Conservation (phyloP, 2,329 filamentous ascomycete species). For the Simplicillium sp. region DNA sequence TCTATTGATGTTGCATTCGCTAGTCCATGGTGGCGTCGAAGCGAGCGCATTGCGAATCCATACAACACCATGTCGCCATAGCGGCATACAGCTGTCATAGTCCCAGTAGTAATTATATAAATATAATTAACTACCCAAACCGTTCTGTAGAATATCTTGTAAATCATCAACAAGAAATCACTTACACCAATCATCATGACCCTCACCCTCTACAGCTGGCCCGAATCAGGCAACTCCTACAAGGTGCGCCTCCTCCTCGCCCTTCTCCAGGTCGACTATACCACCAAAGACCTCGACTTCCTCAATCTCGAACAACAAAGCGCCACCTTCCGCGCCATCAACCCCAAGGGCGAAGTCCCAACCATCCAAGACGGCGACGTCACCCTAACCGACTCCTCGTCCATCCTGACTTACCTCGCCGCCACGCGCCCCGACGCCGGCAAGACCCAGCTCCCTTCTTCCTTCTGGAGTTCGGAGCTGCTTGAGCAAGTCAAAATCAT, state of each 20-base stretch:
- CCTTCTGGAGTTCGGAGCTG: constrained; percentile 1
- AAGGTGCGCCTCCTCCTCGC: constrained; percentile 2
- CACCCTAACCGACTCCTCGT: constrained; percentile 1
- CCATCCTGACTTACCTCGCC: constrained; percentile 2
- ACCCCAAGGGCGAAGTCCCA: constrained; percentile 1
- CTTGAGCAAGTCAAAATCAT: constrained; percentile 1
- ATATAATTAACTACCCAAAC: no score
- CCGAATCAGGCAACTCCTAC: constrained; percentile 1
- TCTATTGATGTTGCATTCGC: no score
- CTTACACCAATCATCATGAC: no score
- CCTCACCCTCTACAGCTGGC: neutral
- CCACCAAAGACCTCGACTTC: constrained; percentile 1
- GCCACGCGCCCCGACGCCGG: neutral
- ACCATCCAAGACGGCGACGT: neutral
- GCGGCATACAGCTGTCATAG: no score
- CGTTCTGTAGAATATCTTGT: no score
- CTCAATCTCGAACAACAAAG: neutral
- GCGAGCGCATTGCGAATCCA: no score
- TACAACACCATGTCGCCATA: no score
- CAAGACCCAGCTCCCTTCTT: neutral
- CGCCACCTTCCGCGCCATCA: neutral
- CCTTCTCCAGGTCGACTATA: neutral
- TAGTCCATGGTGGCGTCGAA: no score
- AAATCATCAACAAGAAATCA: no score
- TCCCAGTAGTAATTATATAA: no score